Evolutionary conservation across 257 asterid species (phyloP), one percentile per base, ranked within the genome.

Genomic region (Solanum chaucha): DNA sequence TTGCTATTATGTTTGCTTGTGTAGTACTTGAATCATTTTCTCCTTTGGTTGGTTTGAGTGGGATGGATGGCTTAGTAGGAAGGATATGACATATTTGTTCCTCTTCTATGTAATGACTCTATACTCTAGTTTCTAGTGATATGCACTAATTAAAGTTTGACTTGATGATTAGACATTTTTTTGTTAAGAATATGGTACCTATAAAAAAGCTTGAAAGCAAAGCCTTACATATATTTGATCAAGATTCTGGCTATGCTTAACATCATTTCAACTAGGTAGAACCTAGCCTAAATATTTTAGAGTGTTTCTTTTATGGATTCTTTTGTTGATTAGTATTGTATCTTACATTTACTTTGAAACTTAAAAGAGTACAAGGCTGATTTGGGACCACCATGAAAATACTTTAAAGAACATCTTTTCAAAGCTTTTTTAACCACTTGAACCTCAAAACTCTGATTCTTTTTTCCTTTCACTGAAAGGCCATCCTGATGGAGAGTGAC

Each of bases 391-490:
- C 92, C 65, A 68, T 85, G 88, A 86, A 88, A 87, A 65, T 40
- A 71, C 84, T 84, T 87, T 24, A 28, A 44, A 55, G 71, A 80
- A 88, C 35, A 85, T 87, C 87, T 88, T 90, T 82, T n/a, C 84
- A 90, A 86, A 64, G 74, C 86, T 81, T 82, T 89, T 86, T 90
- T 90, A 87, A 89, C 89, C 87, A 61, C 73, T 30, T 72, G 87
- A 88, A 88, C 61, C 68, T 86, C 71, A 86, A 61, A 77, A 75
- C 83, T 85, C 68, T 61, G 77, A 78, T 46, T 73, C 70, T 44
- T 77, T 61, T 22, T 35, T 64, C 65, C 84, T 28, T 89, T 78
- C 74, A 59, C 22, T 74, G 88, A 75, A 74, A 34, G 88, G 84
- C 85, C 86, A 75, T 36, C 70, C 65, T 67, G 83, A 44, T 70